Percentiles rank a stretch among this genome's conserved stretches.
Evolutionary conservation across 108 stramenopile species (phyloP).

Genomic region (Epipyxis sp.): DNA sequence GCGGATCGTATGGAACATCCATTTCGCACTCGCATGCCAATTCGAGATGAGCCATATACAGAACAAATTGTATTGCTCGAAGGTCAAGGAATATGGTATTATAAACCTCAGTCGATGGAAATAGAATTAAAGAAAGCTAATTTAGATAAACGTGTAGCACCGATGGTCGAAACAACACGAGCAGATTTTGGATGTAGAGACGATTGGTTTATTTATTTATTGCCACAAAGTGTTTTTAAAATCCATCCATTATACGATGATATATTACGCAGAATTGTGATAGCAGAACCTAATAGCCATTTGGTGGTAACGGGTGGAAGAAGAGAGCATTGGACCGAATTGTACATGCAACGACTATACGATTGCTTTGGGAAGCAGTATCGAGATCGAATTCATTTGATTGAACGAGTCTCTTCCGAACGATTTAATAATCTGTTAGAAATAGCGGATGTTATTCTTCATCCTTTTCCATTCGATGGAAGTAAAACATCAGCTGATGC

Average conservation of each 20-base stretch:
- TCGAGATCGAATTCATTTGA: conserved; percentile 34
- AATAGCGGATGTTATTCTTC: conserved; percentile 58
- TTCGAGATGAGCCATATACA: conserved; percentile 51
- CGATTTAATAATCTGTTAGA: conserved; percentile 42
- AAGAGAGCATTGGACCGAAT: conserved; percentile 44
- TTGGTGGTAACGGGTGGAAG: conserved; percentile 59
- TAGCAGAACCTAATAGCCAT: conserved; percentile 35
- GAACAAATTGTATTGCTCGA: conserved; percentile 66
- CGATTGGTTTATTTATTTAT: conserved; percentile 45
- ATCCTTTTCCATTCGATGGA: conserved; percentile 73
- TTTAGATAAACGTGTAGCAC: background rate
- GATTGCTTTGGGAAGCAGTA: conserved; percentile 46
- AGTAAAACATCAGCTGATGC: conserved; percentile 66
- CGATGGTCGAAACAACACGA: background rate
- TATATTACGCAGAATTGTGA: conserved; percentile 55
- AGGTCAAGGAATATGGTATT: conserved; percentile 64
- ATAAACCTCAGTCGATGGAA: conserved; percentile 43
- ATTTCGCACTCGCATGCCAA: conserved; percentile 31
- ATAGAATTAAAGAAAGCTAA: background rate
- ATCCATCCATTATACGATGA: conserved; percentile 63
- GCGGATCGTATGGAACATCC: conserved; percentile 54
- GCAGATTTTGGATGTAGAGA: background rate
- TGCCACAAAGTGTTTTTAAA: conserved; percentile 66
- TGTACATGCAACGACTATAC: conserved; percentile 38
- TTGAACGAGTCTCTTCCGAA: conserved; percentile 28